Base-by-base conservation (phyloP, 1,284 basidiomycete genomes). In the Gomphus bonarii region DNA sequence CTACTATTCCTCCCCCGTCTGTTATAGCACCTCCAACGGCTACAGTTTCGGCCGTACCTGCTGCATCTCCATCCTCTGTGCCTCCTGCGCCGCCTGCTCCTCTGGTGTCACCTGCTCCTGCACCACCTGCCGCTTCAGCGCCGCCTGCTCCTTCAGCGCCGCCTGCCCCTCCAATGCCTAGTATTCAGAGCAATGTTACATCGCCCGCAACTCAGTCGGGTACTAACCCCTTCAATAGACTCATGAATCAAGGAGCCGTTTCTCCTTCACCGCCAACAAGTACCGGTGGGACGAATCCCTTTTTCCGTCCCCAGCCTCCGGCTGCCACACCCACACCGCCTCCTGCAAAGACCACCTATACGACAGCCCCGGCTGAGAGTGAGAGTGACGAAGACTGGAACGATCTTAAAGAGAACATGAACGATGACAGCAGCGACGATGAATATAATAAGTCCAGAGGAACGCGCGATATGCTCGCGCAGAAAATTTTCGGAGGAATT, bases 311-410 rank as follows among this genome's bases (percentile, higher is more conserved):
- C 18, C 70, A 71, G 47, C 66, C 72, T 12, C 63, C 72, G 1
- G 50, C 49, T 22, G 69, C 71, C 61, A 74, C 72, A 55, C 71
- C 78, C 8, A 66, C 71, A 3, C 77, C 81, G n/a, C 68, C 73
- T 6, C 70, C 76, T 0, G 70, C 75, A 20, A 84, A 81, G 65
- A 68, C 75, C 0, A 65, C 75, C 0, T 87, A 88, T 63, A 70
- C 84, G 58, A 84, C 80, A 0, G 85, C 81, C 0, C 79, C 86
- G 1, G 69, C 69, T 2, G 79, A 81, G 25, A 74, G 70, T 18
- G 81, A 82, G n/a, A n/a, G n/a, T n/a, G n/a, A n/a, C 25, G 85
- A 76, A 28, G 75, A 90, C 22, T 95, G 93, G 93, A 92, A 88
- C 58, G 85, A 86, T 16, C 75, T 88, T 46, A 75, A 81, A 62